These are phyloP conservation scores for Nitzschia sp. DNA, from an alignment of 108 stramenopile species.

Conservation along the genomic window DNA sequence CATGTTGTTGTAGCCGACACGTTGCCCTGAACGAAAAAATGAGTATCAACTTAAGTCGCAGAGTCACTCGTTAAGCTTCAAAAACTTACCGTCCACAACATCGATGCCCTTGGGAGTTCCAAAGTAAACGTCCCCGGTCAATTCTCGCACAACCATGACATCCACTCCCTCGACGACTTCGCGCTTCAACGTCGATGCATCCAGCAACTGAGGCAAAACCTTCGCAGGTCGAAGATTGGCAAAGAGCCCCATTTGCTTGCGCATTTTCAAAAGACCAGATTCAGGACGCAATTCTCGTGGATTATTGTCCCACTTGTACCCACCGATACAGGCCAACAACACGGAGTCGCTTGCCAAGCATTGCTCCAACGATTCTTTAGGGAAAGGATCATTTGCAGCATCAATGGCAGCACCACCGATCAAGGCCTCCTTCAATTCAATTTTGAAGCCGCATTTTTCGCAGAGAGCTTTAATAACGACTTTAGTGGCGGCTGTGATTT, in stretches of 20 bases:
- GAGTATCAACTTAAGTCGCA: neutral
- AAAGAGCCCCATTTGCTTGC: slow-evolving; percentile 95
- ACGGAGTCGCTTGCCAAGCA: slow-evolving; percentile 92
- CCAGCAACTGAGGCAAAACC: slow-evolving; percentile 91
- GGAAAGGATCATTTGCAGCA: slow-evolving; percentile 90
- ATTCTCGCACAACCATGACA: slow-evolving; percentile 97
- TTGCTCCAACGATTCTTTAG: slow-evolving; percentile 85
- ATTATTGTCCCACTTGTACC: slow-evolving; percentile 97
- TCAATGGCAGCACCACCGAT: slow-evolving; percentile 98
- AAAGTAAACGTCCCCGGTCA: slow-evolving; percentile 99
- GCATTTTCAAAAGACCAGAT: slow-evolving; percentile 94
- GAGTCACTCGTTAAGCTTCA: neutral
- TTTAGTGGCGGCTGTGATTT: slow-evolving; percentile 92
- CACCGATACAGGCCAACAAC: slow-evolving; percentile 95
- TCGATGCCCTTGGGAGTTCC: slow-evolving; percentile 98
- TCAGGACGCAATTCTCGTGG: slow-evolving; percentile 95
- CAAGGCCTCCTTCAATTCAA: slow-evolving; percentile 91
- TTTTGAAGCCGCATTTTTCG: slow-evolving; percentile 69
- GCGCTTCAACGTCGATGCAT: slow-evolving; percentile 94
- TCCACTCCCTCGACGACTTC: slow-evolving; percentile 98
- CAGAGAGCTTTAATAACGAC: slow-evolving; percentile 66
- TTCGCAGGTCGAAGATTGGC: slow-evolving; percentile 98
- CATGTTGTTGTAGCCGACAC: slow-evolving; percentile 99
- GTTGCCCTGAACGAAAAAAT: slow-evolving; percentile 38
- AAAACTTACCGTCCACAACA: slow-evolving; percentile 71